phyloP scores from a whole-genome alignment of 176 grass and related monocot genomes.

The Bonia amplexicaulis region DNA sequence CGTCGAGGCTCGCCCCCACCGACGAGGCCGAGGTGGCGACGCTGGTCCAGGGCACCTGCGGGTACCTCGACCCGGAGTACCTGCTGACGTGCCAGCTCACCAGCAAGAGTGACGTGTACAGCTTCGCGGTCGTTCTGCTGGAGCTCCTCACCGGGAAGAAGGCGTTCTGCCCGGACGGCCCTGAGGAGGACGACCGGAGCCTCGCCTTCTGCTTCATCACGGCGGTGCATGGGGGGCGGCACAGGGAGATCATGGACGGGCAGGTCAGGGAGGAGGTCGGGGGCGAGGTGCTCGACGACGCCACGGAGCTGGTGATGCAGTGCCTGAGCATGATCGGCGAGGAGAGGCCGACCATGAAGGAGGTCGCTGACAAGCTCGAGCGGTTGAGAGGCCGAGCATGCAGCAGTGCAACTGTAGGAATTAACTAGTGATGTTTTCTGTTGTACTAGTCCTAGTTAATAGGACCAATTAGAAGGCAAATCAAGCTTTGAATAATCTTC shows the following conservation, averaged over 20 bases:
- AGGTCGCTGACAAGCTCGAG: conserved; percentile 45
- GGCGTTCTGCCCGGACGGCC: conserved; percentile 43
- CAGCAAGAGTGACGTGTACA: conserved; percentile 64
- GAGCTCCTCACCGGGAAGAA: conserved; percentile 69
- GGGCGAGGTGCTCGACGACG: conserved; percentile 34
- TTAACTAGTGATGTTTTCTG: too few relatives aligned
- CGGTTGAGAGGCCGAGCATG: not conserved
- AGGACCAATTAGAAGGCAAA: too few relatives aligned
- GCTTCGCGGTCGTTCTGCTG: conserved; percentile 57
- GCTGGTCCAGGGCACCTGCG: conserved; percentile 59
- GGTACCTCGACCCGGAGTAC: conserved; percentile 67
- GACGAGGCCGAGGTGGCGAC: conserved; percentile 56
- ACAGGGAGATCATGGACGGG: conserved; percentile 43
- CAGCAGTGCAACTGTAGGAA: too few relatives aligned
- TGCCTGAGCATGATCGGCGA: conserved; percentile 57
- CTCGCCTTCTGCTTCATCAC: conserved; percentile 48
- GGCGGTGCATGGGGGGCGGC: conserved; percentile 22
- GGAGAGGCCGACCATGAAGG: conserved; percentile 64
- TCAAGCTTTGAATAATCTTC: too few relatives aligned
- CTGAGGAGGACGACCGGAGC: conserved; percentile 33
- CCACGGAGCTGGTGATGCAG: conserved; percentile 39
- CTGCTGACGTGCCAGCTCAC: conserved; percentile 48
- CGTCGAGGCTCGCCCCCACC: conserved; percentile 46
- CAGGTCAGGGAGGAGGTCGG: conserved; percentile 36
- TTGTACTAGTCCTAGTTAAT: too few relatives aligned